Evolutionary conservation across 2,329 filamentous ascomycete species (phyloP).

Genomic region (Xylariaceae sp.): DNA sequence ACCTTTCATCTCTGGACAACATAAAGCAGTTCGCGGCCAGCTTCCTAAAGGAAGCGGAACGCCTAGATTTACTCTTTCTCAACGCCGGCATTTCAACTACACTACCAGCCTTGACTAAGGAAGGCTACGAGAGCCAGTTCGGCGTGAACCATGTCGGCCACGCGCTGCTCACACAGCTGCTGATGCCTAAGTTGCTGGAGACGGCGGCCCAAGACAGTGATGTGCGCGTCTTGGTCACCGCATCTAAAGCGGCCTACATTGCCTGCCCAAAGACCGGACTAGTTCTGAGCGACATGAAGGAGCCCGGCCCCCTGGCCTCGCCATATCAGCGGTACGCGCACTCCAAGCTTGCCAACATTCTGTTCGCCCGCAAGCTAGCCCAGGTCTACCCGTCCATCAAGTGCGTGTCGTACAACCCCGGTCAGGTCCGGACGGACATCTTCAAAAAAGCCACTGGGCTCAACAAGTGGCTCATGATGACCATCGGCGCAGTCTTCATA

Average conservation of each 20-base stretch:
- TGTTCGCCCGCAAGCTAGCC: not conserved
- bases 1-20: slow-evolving; percentile 16
- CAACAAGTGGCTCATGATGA: not conserved
- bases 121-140: slow-evolving; percentile 27
- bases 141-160: slow-evolving; percentile 27
- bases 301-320: not conserved
- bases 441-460: not conserved
- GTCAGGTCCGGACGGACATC: not conserved
- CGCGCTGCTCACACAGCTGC: slow-evolving; percentile 14
- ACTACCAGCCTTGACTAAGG: not conserved
- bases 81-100: slow-evolving; percentile 24
- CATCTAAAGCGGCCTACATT: not conserved
- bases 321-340: slow-evolving; percentile 3
- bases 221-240: not conserved
- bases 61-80: slow-evolving; percentile 22
- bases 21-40: slow-evolving; percentile 12
- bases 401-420: not conserved
- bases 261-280: not conserved
- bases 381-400: not conserved
- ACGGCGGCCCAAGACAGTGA: not conserved
- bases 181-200: slow-evolving; percentile 4
- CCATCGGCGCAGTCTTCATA: not conserved
- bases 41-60: slow-evolving; percentile 6
- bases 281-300: not conserved
- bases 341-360: not conserved